These are phyloP conservation scores for Hibiscus mutabilis DNA, from an alignment of 345 rosid species.

Conservation along the genomic window DNA sequence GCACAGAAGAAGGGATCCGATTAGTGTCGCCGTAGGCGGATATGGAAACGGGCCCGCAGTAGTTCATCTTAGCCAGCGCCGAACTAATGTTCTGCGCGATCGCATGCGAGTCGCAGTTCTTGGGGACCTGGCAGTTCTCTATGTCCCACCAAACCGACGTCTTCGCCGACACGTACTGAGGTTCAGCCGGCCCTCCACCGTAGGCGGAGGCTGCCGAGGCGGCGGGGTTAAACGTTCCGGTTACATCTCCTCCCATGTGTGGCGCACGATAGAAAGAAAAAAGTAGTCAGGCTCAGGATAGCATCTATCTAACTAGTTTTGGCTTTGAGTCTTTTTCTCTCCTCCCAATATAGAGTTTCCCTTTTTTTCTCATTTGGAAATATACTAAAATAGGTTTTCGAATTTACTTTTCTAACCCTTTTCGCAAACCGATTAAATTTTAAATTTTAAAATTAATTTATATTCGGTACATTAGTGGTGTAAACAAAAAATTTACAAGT, in stretches of 20 bases:
- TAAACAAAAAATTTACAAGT: no score
- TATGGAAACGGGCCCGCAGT: slow-evolving; percentile 74
- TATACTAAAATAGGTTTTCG: no score
- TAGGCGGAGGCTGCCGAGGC: neutral
- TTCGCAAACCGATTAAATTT: no score
- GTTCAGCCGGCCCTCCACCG: slow-evolving; percentile 36
- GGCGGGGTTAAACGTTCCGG: slow-evolving; percentile 7
- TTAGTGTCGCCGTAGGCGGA: slow-evolving; percentile 85
- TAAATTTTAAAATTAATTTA: no score
- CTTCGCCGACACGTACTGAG: slow-evolving; percentile 65
- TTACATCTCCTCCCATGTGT: slow-evolving; percentile 34
- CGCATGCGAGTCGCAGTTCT: slow-evolving; percentile 55
- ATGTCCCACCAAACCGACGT: slow-evolving; percentile 97
- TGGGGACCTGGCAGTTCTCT: slow-evolving; percentile 83
- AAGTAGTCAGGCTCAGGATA: no score
- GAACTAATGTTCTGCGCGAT: slow-evolving; percentile 93
- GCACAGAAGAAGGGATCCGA: slow-evolving; percentile 51
- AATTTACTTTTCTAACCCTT: no score
- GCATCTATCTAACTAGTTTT: neutral
- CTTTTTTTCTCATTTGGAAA: no score
- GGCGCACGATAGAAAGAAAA: slow-evolving; percentile 14
- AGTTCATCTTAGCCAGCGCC: slow-evolving; percentile 61
- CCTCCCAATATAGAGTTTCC: no score
- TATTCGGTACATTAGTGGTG: no score
- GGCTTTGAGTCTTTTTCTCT: neutral